These are phyloP conservation scores for Metschnikowia bowlesiae DNA, from an alignment of 805 yeast genomes.

Conservation along the genomic window DNA sequence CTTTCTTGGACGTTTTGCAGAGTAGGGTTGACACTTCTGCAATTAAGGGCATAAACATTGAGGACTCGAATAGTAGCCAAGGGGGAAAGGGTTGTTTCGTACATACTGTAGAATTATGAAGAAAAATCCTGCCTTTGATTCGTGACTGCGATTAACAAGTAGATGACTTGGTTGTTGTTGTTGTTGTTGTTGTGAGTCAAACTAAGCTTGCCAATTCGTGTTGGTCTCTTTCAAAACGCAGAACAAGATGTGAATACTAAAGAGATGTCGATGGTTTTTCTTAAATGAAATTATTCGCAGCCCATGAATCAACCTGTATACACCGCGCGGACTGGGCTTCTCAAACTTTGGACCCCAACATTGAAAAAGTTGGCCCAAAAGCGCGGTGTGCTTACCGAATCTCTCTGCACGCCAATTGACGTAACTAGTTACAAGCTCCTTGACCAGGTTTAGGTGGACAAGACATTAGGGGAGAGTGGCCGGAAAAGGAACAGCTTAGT, in stretches of 20 bases:
- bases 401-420: constrained; percentile 17
- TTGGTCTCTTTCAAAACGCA: constrained; percentile 1
- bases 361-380: constrained; percentile 19
- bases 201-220: neutral
- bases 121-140: constrained; percentile 2
- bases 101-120: constrained; percentile 11
- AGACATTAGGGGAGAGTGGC: neutral
- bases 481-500: neutral
- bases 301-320: constrained; percentile 6
- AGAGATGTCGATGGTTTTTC: constrained; percentile 6
- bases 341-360: constrained; percentile 16
- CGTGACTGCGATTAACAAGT: constrained; percentile 1
- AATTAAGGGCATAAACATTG: neutral
- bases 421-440: constrained; percentile 6
- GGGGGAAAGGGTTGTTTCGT: neutral
- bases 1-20: neutral
- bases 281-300: constrained; percentile 11
- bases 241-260: neutral
- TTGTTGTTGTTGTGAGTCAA: constrained; percentile 7
- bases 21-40: too few species aligned
- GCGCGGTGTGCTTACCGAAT: constrained; percentile 10
- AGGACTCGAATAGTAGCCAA: neutral
- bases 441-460: neutral
- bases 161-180: constrained; percentile 10
- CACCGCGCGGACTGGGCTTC: constrained; percentile 6